Conservation (phyloP, 2,329 filamentous ascomycete species). For the Penicillium sp. region DNA sequence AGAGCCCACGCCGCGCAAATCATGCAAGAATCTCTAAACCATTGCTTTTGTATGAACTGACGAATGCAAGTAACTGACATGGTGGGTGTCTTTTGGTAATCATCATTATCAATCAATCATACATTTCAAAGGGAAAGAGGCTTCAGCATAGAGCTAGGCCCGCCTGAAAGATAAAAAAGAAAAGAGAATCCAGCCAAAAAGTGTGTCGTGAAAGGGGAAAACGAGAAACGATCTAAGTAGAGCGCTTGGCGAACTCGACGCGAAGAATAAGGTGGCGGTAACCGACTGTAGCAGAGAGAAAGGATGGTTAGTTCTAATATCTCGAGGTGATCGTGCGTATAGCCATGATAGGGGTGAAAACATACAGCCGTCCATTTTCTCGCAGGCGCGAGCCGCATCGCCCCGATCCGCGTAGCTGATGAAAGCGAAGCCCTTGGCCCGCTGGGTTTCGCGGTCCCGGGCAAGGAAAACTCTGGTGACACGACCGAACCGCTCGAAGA, state of each 20-base stretch:
- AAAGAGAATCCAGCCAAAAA: slow-evolving; percentile 29
- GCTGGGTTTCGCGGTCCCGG: slow-evolving; percentile 93
- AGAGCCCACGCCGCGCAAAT: not conserved
- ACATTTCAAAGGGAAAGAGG: slow-evolving; percentile 40
- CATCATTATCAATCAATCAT: slow-evolving; percentile 43
- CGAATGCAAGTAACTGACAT: slow-evolving; percentile 35
- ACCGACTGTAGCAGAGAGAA: slow-evolving; percentile 42
- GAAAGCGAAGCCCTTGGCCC: slow-evolving; percentile 98
- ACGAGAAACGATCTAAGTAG: slow-evolving; percentile 37
- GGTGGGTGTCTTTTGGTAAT: slow-evolving; percentile 34
- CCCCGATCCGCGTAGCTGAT: slow-evolving; percentile 91
- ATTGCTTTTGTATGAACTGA: slow-evolving; percentile 34
- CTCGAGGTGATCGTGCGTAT: not conserved
- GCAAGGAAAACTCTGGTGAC: slow-evolving; percentile 97
- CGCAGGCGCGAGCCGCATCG: slow-evolving; percentile 89
- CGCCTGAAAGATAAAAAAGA: slow-evolving; percentile 34
- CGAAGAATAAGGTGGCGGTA: slow-evolving; percentile 56
- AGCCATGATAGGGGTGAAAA: slow-evolving; percentile 22
- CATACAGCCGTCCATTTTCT: slow-evolving; percentile 94
- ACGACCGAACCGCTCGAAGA: slow-evolving; percentile 96
- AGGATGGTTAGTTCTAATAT: slow-evolving; percentile 25
- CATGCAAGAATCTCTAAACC: slow-evolving; percentile 28
- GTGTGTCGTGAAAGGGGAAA: slow-evolving; percentile 33
- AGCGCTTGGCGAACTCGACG: slow-evolving; percentile 55
- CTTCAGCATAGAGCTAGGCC: slow-evolving; percentile 31